Percentiles rank a stretch among this genome's conserved stretches.
Evolutionary conservation across 257 asterid species (phyloP).

Genomic region (Penstemon davidsonii): DNA sequence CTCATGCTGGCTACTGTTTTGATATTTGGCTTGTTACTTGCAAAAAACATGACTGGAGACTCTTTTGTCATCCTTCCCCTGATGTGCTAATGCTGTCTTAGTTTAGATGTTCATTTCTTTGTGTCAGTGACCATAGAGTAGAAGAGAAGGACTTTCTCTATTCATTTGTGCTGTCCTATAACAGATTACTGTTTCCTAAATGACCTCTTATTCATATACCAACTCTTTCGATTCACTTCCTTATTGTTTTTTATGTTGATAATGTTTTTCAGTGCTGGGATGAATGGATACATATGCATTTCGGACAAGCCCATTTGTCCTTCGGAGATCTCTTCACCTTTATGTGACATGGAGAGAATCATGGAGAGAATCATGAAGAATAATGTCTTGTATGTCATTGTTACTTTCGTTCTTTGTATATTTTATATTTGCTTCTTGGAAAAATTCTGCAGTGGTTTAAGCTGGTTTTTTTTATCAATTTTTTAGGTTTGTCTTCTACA

Average conservation of each 20-base stretch:
- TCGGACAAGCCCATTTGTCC: conserved; percentile 47
- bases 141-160: background rate
- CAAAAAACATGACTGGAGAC: conserved; percentile 2
- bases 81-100: background rate
- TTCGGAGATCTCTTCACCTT: conserved; percentile 43
- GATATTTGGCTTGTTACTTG: conserved; percentile 1
- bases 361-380: conserved; percentile 44
- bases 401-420: background rate
- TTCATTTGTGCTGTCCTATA: background rate
- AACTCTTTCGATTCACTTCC: conserved; percentile 6
- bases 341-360: conserved; percentile 42
- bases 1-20: background rate
- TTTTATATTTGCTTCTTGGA: background rate
- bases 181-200: background rate
- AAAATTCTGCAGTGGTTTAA: conserved; percentile 6
- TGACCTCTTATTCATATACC: background rate
- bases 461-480: conserved; percentile 14
- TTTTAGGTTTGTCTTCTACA: conserved; percentile 53
- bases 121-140: background rate
- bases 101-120: background rate
- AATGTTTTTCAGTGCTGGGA: conserved; percentile 51
- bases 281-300: conserved; percentile 56
- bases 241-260: background rate
- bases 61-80: background rate
- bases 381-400: conserved; percentile 50